Base-by-base conservation (phyloP, 257 asterid species). In the Orobanche coerulescens region DNA sequence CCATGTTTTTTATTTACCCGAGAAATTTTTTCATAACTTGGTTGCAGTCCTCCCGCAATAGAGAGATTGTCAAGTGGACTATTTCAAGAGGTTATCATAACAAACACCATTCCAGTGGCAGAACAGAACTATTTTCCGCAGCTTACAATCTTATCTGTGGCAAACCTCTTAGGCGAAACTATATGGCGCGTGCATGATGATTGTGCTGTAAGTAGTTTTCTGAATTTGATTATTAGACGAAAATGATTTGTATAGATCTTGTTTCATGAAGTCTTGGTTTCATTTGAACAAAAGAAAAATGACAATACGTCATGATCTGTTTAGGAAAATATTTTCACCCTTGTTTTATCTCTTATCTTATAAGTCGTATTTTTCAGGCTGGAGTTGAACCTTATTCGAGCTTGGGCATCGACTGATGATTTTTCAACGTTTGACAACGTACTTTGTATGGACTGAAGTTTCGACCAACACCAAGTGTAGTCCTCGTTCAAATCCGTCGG, bases 151-250 rank as follows among this genome's bases (percentile, higher is more conserved):
- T 69, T 90, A 50, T 90, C 97, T 11, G 91, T 90, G 22, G 96
- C 94, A 59, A 90, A 90, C 80, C 97, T 87, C 33, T 66, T 90
- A 58, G 97, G 86, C 5, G 96, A 90, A 80, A 85, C 97, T 28
- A 85, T 87, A 71, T 90, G 97, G 97, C 96, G 91, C 25, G 85
- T 90, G 67, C 97, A 90, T 59, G 96, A 85, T 74, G 95, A 87
- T 63, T 83, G 96, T 61, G 79, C 94, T 12, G 97, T 90, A 72
- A 87, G 97, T 87, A 61, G 49, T 58, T 26, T 25, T 61, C 22
- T 61, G 16, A 37, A 3, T 54, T 63, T 22, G 47, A 10, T 53
- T 18, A 14, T 26, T 33, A 25, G 7, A 64, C 67, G 42, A 18
- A 26, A 39, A 10, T 4, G 23, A 39, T 42, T 40, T 37, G 2